Base-by-base conservation (phyloP, 2,329 filamentous ascomycete genomes). In the Aplosporella prunicola region DNA sequence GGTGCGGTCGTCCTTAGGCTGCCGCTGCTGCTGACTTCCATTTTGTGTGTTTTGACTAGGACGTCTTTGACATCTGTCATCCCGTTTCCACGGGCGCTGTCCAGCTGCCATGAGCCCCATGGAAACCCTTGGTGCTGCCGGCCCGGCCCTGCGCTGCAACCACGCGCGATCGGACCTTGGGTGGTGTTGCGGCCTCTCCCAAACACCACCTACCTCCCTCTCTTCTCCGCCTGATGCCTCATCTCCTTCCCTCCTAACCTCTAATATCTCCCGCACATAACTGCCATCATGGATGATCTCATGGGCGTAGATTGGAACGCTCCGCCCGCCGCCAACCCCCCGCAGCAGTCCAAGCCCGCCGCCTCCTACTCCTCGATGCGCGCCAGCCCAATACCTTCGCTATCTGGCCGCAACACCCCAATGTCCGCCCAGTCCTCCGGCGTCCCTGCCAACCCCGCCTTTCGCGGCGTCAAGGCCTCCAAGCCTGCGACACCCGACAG, bases 401-500 rank as follows among this genome's bases (percentile, higher is more conserved):
- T 35, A 41, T 63, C 54, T 47, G 64, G 49, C 37, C 59, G 51
- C 43, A 63, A 50, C 37, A 64, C 48, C 24, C 58, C 53, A 45
- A 60, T 55, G 39, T 59, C 48, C 44, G 43, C 49, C 32, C 58
- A 66, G 37, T 58, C 59, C 17, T 60, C 63, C 2, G 64, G 63
- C 31, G 24, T 28, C 25, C 24, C 26, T 5, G 20, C 32, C 13
- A 32, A 45, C 29, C 46, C 43, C 20, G 52, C 53, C 11, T 42
- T 48, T 4, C 60, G 63, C 45, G 51, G 61, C 46, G 41, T 59
- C 57, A 57, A 77, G 65, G 45, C 59, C 53, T 61, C 68, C 4
- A 82, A 77, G 23, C 60, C 72, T 5, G 62, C 71, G 31, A 62
- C 60, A n/a, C 57, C 62, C 18, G 84, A 91, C 54, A 86, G 80